Evolutionary conservation across 129 eudicot species (phyloP).

Genomic region (Heracleum sosnowskyi): DNA sequence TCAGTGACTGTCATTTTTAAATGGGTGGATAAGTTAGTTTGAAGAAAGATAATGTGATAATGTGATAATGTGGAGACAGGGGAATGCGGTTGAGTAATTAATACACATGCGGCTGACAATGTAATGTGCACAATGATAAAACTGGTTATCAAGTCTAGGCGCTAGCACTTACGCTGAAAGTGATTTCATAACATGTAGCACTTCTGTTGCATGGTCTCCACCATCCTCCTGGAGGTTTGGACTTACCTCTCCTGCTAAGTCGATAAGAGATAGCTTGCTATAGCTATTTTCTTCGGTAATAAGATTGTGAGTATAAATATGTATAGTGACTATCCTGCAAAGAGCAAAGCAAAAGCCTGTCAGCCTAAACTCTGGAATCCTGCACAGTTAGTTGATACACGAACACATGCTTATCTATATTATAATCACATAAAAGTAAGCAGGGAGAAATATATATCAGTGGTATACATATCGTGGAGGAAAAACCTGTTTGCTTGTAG

Average conservation of each 20-base stretch:
- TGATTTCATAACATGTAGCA: conserved; percentile 86
- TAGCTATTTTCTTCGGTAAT: conserved; percentile 74
- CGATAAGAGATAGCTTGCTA: conserved; percentile 94
- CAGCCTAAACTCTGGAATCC: conserved; percentile 8
- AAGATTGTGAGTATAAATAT: conserved; percentile 66
- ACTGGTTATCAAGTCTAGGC: neutral
- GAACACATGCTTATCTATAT: neutral
- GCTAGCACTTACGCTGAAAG: conserved; percentile 82
- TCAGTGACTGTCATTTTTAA: neutral
- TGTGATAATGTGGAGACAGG: neutral
- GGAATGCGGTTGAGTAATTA: neutral
- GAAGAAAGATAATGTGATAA: neutral
- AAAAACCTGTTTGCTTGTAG: neutral
- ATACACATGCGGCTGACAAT: neutral
- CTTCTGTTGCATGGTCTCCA: conserved; percentile 76
- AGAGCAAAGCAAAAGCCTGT: conserved; percentile 10
- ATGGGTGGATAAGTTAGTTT: neutral
- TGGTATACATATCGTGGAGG: neutral
- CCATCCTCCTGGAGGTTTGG: conserved; percentile 43
- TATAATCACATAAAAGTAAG: neutral
- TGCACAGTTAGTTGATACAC: neutral
- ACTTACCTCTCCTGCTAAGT: conserved; percentile 93
- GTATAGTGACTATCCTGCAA: conserved; percentile 79
- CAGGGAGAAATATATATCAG: neutral
- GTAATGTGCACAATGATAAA: neutral